A percentile compares a stretch with the other conserved stretches of the same genome.
Evolutionary conservation across 495 filamentous ascomycete species (phyloP).

Genomic region (Ramalina intermedia): DNA sequence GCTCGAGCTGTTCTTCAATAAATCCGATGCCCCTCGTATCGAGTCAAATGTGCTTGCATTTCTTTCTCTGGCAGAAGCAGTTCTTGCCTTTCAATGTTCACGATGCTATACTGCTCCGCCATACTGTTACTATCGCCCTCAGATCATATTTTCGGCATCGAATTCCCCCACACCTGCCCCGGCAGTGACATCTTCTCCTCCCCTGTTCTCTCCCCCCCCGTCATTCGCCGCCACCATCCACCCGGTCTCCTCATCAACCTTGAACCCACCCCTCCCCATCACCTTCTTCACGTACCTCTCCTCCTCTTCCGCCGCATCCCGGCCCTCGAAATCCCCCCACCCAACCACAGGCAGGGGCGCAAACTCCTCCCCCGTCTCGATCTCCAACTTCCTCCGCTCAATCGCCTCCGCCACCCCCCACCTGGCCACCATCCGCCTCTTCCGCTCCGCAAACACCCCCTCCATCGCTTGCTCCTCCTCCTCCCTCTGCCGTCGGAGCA

Average conservation of each 20-base stretch:
- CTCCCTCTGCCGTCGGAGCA: constrained; percentile 17
- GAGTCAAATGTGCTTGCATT: too few species aligned
- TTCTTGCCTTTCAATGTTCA: too few species aligned
- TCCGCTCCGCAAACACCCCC: constrained; percentile 34
- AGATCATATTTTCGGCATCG: background rate
- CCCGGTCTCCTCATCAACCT: background rate
- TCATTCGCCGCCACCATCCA: background rate
- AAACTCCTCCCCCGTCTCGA: constrained; percentile 31
- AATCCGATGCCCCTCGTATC: too few species aligned
- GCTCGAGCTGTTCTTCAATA: too few species aligned
- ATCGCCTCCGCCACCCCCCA: constrained; percentile 56
- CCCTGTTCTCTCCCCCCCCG: background rate
- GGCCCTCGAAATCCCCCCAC: constrained; percentile 6
- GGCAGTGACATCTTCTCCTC: background rate
- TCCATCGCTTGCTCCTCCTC: constrained; percentile 38
- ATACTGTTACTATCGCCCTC: too few species aligned
- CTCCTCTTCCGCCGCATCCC: constrained; percentile 1
- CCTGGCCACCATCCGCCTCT: constrained; percentile 32
- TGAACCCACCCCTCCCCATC: background rate
- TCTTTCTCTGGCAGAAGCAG: too few species aligned
- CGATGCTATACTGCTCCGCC: too few species aligned
- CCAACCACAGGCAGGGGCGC: constrained; percentile 27
- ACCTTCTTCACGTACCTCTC: background rate
- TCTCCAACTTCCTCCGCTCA: constrained; percentile 43
- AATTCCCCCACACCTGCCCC: background rate